Percentiles rank a stretch among this genome's conserved stretches.
phyloP scores from a whole-genome alignment of 2,329 filamentous ascomycete species.

The Elsinoe necatrix region DNA sequence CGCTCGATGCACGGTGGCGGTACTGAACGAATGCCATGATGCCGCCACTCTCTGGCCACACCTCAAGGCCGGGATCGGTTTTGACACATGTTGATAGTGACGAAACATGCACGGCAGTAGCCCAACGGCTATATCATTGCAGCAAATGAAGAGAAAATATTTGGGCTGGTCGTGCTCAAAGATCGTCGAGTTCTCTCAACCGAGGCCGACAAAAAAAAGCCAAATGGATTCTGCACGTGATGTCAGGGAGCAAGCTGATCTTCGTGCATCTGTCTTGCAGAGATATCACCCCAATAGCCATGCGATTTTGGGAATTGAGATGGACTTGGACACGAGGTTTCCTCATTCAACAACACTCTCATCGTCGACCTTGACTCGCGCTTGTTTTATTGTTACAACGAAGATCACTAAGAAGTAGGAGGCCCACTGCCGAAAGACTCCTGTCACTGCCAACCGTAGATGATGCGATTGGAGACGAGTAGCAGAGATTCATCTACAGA shows the following conservation, averaged over 20 bases:
- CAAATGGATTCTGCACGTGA: not conserved
- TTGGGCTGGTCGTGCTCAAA: no score
- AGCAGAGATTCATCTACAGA: not conserved
- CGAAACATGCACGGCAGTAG: not conserved
- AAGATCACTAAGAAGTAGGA: not conserved
- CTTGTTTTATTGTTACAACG: conserved; percentile 1
- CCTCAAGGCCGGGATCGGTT: conserved; percentile 1
- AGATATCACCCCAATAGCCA: no score
- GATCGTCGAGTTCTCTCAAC: no score
- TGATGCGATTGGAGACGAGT: no score
- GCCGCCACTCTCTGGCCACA: not conserved
- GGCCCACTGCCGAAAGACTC: not conserved
- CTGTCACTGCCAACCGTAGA: not conserved
- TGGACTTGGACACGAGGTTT: no score
- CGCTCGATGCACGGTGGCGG: not conserved
- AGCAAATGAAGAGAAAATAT: not conserved
- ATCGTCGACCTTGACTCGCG: not conserved
- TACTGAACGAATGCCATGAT: not conserved
- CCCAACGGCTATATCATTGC: not conserved
- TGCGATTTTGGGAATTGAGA: no score
- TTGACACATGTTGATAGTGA: not conserved
- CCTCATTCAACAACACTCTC: no score
- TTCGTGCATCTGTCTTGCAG: no score
- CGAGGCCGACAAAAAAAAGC: no score
- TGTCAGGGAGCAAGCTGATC: not conserved